Base-by-base conservation (phyloP, 345 rosid genomes). In the Cardamine resedifolia region DNA sequence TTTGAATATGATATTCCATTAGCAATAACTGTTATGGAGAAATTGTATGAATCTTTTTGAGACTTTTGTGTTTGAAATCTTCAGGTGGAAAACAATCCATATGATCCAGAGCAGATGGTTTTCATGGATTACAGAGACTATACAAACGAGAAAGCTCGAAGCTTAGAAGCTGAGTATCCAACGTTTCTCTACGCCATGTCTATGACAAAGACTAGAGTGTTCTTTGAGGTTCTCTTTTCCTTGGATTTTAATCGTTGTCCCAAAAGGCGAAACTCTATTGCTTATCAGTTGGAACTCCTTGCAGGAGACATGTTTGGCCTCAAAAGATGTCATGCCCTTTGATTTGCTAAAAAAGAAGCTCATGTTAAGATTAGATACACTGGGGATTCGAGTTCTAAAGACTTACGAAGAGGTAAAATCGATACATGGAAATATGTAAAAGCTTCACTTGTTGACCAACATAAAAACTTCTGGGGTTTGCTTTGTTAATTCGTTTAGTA, bases 221-320 rank as follows among this genome's bases (percentile, higher is more conserved):
- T 95, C 85, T 95, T 90, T 73, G 96, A 91, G 96, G 97, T 95
- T 49, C 77, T 81, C 48, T 38, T 26, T 57, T 15, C 20, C 28
- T 76, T 10, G 5, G 12, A 10, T 57, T 16, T 31, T 28, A 7
- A 50, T 38, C 16, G 0, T 34, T 16, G 9, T 30, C 3, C 2
- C 6, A 11, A 68, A 47, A 63, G 39, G 19, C 9, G 10, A 44
- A 44, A 44, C 48, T 56, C 28, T 73, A 66, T 61, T 71, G 61
- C 66, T 52, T 55, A 68, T 38, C 69, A 43, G 58, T 50, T 49
- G 73, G 59, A 49, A 55, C 39, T 70, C 50, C 19, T 24, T 79
- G 76, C 89, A 89, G 97, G 99, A 95, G 85, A 95, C 97, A 44
- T 95, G 99, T 79, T 81, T 90, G 82, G 99, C 99, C 61, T 91